Conservation (phyloP, 2,329 filamentous ascomycete species). For the Phialocephala subalpina region DNA sequence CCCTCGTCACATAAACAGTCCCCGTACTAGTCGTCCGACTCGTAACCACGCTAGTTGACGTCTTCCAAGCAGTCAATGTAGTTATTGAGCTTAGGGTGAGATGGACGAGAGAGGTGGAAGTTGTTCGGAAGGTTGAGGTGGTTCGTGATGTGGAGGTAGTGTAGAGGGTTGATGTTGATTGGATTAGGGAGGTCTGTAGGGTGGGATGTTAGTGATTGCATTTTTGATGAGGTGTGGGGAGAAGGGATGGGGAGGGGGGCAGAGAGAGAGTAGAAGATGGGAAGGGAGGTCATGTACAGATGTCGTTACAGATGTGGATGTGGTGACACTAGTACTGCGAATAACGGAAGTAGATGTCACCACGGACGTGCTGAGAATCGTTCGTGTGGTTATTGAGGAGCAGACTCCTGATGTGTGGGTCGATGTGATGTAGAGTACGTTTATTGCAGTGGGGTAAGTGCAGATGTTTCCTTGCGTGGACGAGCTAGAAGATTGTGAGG, state of each 20-base stretch:
- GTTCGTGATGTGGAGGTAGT: not conserved
- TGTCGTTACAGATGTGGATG: no score
- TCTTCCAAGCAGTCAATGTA: not conserved
- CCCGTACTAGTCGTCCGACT: not conserved
- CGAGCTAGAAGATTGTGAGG: not conserved
- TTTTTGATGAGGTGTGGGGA: no score
- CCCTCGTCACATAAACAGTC: not conserved
- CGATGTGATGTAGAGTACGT: not conserved
- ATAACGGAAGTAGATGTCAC: not conserved
- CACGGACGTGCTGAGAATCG: not conserved
- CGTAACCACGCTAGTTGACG: not conserved
- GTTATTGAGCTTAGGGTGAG: not conserved
- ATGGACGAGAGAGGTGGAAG: no score
- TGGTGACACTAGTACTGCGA: not conserved
- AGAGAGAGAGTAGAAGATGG: no score
- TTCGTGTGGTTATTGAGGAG: not conserved
- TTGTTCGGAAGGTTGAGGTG: not conserved
- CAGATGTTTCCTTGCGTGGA: not conserved
- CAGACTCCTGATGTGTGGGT: conserved; percentile 1
- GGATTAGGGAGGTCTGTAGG: no score
- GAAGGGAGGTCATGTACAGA: no score
- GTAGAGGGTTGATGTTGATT: no score
- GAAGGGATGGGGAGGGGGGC: no score
- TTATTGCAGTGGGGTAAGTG: not conserved
- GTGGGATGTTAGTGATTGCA: no score